These are phyloP conservation scores for Thraustochytrium sp. DNA, from an alignment of 352 stramenopile genomes.

Conservation along the genomic window DNA sequence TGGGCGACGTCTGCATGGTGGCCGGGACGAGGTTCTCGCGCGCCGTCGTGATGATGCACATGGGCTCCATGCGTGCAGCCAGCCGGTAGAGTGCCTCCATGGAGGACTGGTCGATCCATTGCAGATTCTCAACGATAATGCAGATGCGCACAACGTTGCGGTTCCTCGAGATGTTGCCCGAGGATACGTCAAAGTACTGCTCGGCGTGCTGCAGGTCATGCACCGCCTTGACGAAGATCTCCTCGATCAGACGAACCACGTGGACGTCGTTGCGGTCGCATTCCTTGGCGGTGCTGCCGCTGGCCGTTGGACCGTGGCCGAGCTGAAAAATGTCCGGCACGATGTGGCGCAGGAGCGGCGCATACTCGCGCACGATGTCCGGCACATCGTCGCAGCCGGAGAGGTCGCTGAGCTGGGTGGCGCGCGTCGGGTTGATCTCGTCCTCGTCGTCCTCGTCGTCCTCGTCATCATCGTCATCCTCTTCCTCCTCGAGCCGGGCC, in stretches of 20 bases:
- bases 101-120: conserved; percentile 19
- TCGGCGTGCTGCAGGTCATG: conserved; percentile 1
- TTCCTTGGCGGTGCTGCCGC: background rate
- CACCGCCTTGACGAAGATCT: conserved; percentile 20
- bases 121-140: conserved; percentile 21
- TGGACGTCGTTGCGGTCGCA: background rate
- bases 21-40: conserved; percentile 18
- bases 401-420: background rate
- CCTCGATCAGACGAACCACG: conserved; percentile 16
- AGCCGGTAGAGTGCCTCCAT: conserved; percentile 22
- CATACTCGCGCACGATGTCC: background rate
- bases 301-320: background rate
- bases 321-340: conserved; percentile 31
- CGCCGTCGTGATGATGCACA: background rate
- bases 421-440: background rate
- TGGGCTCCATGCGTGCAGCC: background rate
- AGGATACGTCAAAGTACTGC: background rate
- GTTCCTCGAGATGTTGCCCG: background rate
- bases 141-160: conserved; percentile 25
- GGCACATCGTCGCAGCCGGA: background rate
- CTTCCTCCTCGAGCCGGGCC: background rate
- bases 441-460: background rate
- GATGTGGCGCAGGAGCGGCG: conserved; percentile 13
- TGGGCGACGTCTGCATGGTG: background rate
- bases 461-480: background rate